Conservation (phyloP, 352 stramenopile species). For the Salisapilia sapeloensis region DNA sequence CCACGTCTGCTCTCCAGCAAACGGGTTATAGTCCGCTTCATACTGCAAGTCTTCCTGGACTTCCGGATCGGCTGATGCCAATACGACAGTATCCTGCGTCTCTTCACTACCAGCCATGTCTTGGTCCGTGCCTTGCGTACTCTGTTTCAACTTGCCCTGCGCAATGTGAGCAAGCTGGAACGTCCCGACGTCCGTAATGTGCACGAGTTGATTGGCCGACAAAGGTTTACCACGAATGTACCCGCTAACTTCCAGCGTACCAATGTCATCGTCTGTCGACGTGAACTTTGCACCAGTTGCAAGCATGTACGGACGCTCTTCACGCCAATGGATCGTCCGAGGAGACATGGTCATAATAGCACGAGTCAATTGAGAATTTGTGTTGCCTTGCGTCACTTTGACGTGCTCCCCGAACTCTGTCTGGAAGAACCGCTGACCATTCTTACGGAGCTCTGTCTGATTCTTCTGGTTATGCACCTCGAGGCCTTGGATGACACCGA, state of each 20-base stretch:
- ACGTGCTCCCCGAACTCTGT: conserved; percentile 76
- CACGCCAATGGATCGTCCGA: conserved; percentile 79
- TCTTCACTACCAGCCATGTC: conserved; percentile 4
- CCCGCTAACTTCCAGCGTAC: conserved; percentile 82
- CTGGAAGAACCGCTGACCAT: conserved; percentile 77
- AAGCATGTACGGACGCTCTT: conserved; percentile 78
- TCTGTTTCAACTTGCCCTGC: conserved; percentile 21
- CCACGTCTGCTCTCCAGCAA: conserved; percentile 97
- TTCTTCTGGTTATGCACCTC: conserved; percentile 49
- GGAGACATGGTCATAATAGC: conserved; percentile 66
- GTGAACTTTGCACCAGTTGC: conserved; percentile 45
- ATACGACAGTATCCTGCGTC: conserved; percentile 18
- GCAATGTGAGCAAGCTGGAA: conserved; percentile 79
- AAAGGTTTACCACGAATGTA: conserved; percentile 92
- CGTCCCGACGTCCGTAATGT: conserved; percentile 93
- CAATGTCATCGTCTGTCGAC: conserved; percentile 31
- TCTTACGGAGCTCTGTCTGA: conserved; percentile 69
- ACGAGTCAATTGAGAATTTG: conserved; percentile 61
- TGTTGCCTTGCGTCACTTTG: conserved; percentile 68
- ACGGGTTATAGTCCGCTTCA: conserved; percentile 84
- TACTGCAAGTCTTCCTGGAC: conserved; percentile 72
- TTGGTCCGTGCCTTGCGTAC: conserved; percentile 8
- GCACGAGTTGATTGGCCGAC: conserved; percentile 90
- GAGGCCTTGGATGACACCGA: conserved; percentile 75
- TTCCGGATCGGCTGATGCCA: conserved; percentile 42